Evolutionary conservation across 805 yeast species (phyloP), one percentile per base, ranked within the genome.

Genomic region (Candida insectorum): DNA sequence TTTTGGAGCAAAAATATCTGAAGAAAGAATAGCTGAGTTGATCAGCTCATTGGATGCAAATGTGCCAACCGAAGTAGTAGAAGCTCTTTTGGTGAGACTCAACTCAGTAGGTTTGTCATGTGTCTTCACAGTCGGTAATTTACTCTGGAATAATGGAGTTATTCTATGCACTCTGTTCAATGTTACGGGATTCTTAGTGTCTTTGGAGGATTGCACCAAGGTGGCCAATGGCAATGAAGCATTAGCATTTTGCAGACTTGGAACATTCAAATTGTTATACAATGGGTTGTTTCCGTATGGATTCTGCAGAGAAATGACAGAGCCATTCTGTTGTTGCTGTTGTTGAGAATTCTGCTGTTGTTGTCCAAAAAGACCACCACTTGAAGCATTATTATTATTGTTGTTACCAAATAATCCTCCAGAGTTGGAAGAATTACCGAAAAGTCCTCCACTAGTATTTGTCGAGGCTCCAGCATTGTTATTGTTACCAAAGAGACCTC

Each of bases 241-340:
- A 19, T 15, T 37, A 38, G 24, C 36, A 18, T 27, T 36, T 24
- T 42, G 40, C 25, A 43, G 49, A 24, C 30, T 45, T 7, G 54
- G 41, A 3, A 59, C 62, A 3, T 62, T 54, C 28, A 69, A 55
- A 33, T 69, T 62, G 35, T 60, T 65, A 44, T 85, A 86, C 33
- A 89, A 63, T 5, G 88, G 84, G 47, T 81, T 80, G 30, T 76
- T 71, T 1, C 96, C 95, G 52, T 85, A 89, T 27, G 96, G 96
- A 52, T 82, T 61, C 34, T 55, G 61, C 2, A 63, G 47, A 29
- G 45, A 52, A 33, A 64, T 54, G 37, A 52, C 62, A 29, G 58
- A 42, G 15, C 57, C 44, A 17, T 18, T 29, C 8, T 43, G 52
- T 22, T 40, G 50, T 24, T 48, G 56, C 49, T 46, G 39, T 33